Base-by-base conservation (phyloP, 2,329 filamentous ascomycete genomes). In the Colletotrichum graminicola region DNA sequence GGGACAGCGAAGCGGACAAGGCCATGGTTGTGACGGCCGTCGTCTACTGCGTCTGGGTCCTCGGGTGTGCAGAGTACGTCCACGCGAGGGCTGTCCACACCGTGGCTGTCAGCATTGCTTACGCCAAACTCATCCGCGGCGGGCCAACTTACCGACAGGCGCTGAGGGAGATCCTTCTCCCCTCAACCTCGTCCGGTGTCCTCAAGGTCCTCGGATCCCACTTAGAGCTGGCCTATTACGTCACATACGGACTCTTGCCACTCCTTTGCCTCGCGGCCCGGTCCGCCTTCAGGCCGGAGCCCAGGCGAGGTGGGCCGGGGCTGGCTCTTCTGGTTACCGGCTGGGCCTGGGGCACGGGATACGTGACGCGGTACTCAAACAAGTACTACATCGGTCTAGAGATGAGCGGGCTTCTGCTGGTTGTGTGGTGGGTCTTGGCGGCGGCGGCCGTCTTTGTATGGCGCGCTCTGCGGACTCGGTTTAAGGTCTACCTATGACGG, bases 311-410 rank as follows among this genome's bases (percentile, higher is more conserved):
- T 26, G 51, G 59, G 11, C 54, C 68, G 1, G 73, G 55, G 36
- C n/a, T 72, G 60, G 29, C 67, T 29, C 12, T 67, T 36, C 45
- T 76, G 47, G 45, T 75, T 21, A 61, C 54, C 0, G 39, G 39
- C 6, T 75, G 12, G 56, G 74, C 2, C 59, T 69, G 66, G 73
- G 56, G 11, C 1, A 78, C 76, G 62, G 75, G 59, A 43, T 73
- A 76, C 23, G 32, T 83, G 34, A 75, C 82, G 18, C 73, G 74
- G 49, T 79, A 79, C 66, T 80, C 82, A 39, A 80, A 81, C 52
- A 77, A 75, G 47, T 80, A 83, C 63, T 83, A 80, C 69, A 76
- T 84, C 7, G 76, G 78, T 55, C 74, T 83, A 26, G 79, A 84
- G 77, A 75, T 82, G 72, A 79, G 79, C 68, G 81, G 80, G 6